Conservation (phyloP, 176 grass and related monocot genomes). For the sorghum (Sorghum bicolor) region Sorghum_bicolor_NCBIv3 NC_012875.2:42824001-42824500, state of each 20-base stretch:
- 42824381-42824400: neutral
- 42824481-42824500: neutral
- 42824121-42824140: slow-evolving; percentile 37
- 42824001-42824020: neutral
- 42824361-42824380: neutral
- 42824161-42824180: slow-evolving; percentile 48
- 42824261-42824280: neutral
- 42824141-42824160: slow-evolving; percentile 40
- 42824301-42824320: neutral
- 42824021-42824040: too few species aligned
- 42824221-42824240: neutral
- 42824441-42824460: neutral
- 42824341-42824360: neutral
- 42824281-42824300: neutral
- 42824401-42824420: neutral
- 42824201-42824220: neutral
- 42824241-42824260: neutral
- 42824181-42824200: slow-evolving; percentile 44
- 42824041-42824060: too few species aligned
- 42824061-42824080: neutral
- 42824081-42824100: neutral
- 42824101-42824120: slow-evolving; percentile 35
- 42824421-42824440: neutral
- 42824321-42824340: neutral
- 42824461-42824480: neutral